phyloP scores from a whole-genome alignment of 257 asterid genomes.

The Salvia rosmarinus region DNA sequence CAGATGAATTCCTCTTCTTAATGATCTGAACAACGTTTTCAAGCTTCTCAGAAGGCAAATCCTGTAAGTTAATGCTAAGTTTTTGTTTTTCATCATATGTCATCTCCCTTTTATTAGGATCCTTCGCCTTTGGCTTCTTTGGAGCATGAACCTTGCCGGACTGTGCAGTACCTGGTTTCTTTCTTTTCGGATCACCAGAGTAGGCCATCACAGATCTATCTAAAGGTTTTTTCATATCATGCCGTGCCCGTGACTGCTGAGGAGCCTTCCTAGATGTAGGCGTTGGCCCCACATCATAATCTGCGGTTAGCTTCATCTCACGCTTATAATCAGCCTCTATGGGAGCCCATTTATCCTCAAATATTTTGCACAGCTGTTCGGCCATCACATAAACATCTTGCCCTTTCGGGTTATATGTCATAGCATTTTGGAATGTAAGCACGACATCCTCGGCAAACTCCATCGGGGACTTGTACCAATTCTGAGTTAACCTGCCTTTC shows the following conservation, averaged over 20 bases:
- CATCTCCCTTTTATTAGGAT: conserved; percentile 88
- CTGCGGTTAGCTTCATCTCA: conserved; percentile 46
- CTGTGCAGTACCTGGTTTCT: conserved; percentile 38
- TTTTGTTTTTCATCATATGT: conserved; percentile 91
- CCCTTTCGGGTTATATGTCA: conserved; percentile 80
- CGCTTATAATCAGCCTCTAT: conserved; percentile 63
- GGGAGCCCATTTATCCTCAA: conserved; percentile 69
- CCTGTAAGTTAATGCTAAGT: conserved; percentile 72
- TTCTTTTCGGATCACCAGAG: conserved; percentile 48
- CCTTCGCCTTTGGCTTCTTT: conserved; percentile 94
- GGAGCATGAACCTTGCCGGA: conserved; percentile 52
- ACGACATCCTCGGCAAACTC: conserved; percentile 87
- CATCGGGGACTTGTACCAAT: conserved; percentile 69
- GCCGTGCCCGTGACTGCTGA: conserved; percentile 38
- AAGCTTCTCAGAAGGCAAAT: conserved; percentile 86
- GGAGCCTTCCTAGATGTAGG: conserved; percentile 61
- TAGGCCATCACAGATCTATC: conserved; percentile 47
- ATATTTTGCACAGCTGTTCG: conserved; percentile 59
- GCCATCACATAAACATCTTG: conserved; percentile 92
- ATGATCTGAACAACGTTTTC: conserved; percentile 79
- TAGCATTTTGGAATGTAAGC: conserved; percentile 77
- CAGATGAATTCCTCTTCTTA: conserved; percentile 75
- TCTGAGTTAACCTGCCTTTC: conserved; percentile 58
- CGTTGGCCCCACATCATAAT: conserved; percentile 49
- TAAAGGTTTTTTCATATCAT: conserved; percentile 41